A percentile compares a stretch with the other conserved stretches of the same genome.
These are phyloP conservation scores for Ustilago nuda DNA, from an alignment of 1,284 basidiomycete genomes.

Conservation along the genomic window DNA sequence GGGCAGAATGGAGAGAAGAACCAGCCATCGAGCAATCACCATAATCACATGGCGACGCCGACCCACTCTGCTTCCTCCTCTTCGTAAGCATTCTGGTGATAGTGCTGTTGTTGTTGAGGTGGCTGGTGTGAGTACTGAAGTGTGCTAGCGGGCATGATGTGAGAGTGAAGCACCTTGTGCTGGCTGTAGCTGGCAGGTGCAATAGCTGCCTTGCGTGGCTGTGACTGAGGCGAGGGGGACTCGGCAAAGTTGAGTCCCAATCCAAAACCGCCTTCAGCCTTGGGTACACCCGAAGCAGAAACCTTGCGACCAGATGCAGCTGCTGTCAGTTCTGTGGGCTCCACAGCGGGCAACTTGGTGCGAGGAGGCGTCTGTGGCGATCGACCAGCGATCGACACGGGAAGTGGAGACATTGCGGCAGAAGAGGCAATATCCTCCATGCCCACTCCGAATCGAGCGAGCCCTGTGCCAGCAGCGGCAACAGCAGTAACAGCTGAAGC, in stretches of 20 bases:
- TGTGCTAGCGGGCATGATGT: constrained; percentile 7
- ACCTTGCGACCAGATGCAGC: constrained; percentile 23
- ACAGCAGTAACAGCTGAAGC: constrained; percentile 9
- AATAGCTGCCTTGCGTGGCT: constrained; percentile 29
- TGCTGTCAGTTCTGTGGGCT: constrained; percentile 2
- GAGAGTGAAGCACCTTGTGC: constrained; percentile 14
- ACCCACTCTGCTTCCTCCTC: constrained; percentile 40
- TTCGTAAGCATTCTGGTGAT: constrained; percentile 8
- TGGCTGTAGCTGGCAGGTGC: constrained; percentile 28
- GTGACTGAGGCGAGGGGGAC: constrained; percentile 37
- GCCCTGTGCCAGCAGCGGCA: constrained; percentile 8
- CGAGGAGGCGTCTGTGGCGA: constrained; percentile 46
- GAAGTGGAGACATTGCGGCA: constrained; percentile 41
- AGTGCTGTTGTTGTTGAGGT: constrained; percentile 5
- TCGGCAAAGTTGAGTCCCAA: constrained; percentile 52
- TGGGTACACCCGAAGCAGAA: constrained; percentile 38
- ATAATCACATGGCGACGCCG: constrained; percentile 45
- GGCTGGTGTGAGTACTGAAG: constrained; percentile 8
- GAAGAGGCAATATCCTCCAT: constrained; percentile 37
- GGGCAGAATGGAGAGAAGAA: constrained; percentile 2
- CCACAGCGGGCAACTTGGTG: constrained; percentile 12
- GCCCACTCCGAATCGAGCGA: constrained; percentile 23
- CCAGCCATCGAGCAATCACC: constrained; percentile 7
- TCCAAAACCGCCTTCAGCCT: constrained; percentile 38
- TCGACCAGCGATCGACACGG: constrained; percentile 51